Conservation (phyloP, 2,329 filamentous ascomycete species). For the Talaromyces sp. region DNA sequence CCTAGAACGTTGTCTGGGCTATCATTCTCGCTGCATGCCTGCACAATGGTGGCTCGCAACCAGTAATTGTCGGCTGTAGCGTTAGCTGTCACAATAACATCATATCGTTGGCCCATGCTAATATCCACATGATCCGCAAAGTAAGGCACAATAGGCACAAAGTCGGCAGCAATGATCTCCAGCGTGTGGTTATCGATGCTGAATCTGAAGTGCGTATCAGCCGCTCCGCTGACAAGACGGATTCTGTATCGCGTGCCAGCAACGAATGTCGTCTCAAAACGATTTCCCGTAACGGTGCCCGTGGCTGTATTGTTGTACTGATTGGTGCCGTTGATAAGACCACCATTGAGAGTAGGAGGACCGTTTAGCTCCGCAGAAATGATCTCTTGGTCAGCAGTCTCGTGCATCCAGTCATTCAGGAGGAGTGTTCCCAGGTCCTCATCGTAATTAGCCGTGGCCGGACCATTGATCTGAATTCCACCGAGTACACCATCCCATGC, state of each 20-base stretch:
- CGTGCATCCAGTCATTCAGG: slow-evolving; percentile 33
- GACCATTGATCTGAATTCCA: slow-evolving; percentile 50
- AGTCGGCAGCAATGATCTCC: slow-evolving; percentile 52
- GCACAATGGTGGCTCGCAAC: slow-evolving; percentile 46
- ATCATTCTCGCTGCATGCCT: slow-evolving; percentile 41
- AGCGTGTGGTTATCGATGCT: slow-evolving; percentile 50
- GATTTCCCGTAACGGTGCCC: slow-evolving; percentile 18
- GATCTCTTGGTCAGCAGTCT: slow-evolving; percentile 27
- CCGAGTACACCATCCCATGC: slow-evolving; percentile 56
- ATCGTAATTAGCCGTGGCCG: slow-evolving; percentile 38
- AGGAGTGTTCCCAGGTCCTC: slow-evolving; percentile 34
- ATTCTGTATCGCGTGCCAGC: slow-evolving; percentile 37
- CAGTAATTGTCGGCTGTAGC: slow-evolving; percentile 28
- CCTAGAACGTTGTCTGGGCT: slow-evolving; percentile 42
- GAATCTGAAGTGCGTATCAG: slow-evolving; percentile 34
- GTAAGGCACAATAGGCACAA: slow-evolving; percentile 56
- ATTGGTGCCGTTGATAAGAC: slow-evolving; percentile 6
- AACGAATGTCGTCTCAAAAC: slow-evolving; percentile 46
- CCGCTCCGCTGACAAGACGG: slow-evolving; percentile 42
- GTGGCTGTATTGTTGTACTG: slow-evolving; percentile 15
- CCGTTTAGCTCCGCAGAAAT: background rate
- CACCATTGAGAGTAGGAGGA: background rate
- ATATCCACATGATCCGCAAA: slow-evolving; percentile 39
- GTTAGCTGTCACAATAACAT: slow-evolving; percentile 33
- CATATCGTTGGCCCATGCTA: slow-evolving; percentile 35